phyloP scores from a whole-genome alignment of 495 filamentous ascomycete genomes.

The Xylaria cubensis region DNA sequence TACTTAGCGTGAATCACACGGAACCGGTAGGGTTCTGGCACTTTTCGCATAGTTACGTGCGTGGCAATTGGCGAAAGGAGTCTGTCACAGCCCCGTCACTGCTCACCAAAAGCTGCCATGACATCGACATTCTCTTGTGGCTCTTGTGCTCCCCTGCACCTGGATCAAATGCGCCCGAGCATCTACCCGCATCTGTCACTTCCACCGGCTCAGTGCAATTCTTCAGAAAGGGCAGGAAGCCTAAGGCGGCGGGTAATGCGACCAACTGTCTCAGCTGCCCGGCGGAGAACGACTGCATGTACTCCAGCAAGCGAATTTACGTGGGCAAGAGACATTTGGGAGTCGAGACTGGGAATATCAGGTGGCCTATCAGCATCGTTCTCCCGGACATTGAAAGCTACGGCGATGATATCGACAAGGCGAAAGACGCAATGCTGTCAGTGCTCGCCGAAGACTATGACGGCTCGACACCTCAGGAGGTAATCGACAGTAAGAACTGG shows the following conservation, averaged over 20 bases:
- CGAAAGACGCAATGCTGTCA: conserved; percentile 50
- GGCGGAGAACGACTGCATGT: conserved; percentile 74
- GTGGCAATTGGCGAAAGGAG: conserved; percentile 91
- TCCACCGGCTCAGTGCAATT: conserved; percentile 76
- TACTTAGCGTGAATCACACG: conserved; percentile 85
- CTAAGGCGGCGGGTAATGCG: conserved; percentile 69
- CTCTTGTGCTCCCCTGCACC: conserved; percentile 71
- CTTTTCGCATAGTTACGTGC: conserved; percentile 91
- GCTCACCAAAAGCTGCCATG: conserved; percentile 93
- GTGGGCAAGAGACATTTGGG: conserved; percentile 54
- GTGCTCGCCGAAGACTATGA: conserved; percentile 75
- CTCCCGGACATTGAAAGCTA: conserved; percentile 88
- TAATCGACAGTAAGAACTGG: conserved; percentile 73
- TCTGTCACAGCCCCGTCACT: conserved; percentile 75
- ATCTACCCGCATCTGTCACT: conserved; percentile 74
- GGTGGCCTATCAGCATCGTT: conserved; percentile 89
- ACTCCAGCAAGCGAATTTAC: conserved; percentile 85
- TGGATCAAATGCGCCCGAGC: conserved; percentile 54
- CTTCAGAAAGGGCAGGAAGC: conserved; percentile 77
- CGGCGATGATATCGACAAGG: conserved; percentile 49
- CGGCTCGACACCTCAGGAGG: conserved; percentile 49
- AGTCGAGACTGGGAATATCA: conserved; percentile 60
- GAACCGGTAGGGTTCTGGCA: conserved; percentile 98
- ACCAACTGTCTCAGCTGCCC: conserved; percentile 88
- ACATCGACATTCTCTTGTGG: conserved; percentile 93